Conservation (phyloP, 257 asterid species). For the Solanum habrochaites region DNA sequence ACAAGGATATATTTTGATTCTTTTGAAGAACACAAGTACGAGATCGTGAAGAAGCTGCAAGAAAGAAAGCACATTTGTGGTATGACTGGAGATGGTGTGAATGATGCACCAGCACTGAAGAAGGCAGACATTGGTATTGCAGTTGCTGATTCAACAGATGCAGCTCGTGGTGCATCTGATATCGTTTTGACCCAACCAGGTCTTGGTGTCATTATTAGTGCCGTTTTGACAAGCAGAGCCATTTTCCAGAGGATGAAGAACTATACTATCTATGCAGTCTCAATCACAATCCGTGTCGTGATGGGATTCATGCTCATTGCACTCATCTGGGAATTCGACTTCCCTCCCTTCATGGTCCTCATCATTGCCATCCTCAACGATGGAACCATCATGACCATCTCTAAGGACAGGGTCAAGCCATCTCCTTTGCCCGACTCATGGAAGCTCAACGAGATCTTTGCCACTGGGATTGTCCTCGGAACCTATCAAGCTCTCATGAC, state of each 20-base stretch:
- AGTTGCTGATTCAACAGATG: conserved; percentile 79
- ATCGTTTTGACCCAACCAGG: conserved; percentile 79
- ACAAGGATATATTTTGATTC: background rate
- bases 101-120: conserved; percentile 77
- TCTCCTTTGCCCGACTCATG: conserved; percentile 31
- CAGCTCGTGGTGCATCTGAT: conserved; percentile 83
- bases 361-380: conserved; percentile 35
- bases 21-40: conserved; percentile 62
- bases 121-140: conserved; percentile 85
- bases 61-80: conserved; percentile 76
- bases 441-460: conserved; percentile 27
- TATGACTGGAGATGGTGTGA: conserved; percentile 92
- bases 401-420: conserved; percentile 30
- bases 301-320: conserved; percentile 34
- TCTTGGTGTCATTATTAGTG: conserved; percentile 68
- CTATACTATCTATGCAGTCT: conserved; percentile 51
- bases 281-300: conserved; percentile 40
- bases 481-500: conserved; percentile 22
- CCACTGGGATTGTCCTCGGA: conserved; percentile 26
- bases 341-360: conserved; percentile 42
- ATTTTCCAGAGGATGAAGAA: conserved; percentile 91
- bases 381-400: conserved; percentile 36
- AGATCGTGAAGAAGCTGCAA: conserved; percentile 71
- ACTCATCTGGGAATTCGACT: conserved; percentile 29
- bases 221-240: conserved; percentile 78